phyloP scores from a whole-genome alignment of 495 filamentous ascomycete species.

The Podospora sp. region DNA sequence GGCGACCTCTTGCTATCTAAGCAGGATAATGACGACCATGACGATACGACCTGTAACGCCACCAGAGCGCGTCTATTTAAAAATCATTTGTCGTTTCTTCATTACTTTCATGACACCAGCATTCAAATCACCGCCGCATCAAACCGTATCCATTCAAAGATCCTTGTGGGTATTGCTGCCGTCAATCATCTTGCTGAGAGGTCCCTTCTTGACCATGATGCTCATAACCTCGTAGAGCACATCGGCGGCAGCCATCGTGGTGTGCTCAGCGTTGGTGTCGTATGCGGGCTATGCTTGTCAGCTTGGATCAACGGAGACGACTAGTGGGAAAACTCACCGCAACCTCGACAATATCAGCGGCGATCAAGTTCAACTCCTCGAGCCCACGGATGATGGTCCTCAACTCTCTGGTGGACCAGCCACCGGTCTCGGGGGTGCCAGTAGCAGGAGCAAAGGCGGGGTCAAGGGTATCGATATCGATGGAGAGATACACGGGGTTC shows the following conservation, averaged over 20 bases:
- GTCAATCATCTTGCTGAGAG: constrained; percentile 23
- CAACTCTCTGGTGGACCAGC: constrained; percentile 77
- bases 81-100: constrained; percentile 1
- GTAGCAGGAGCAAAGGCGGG: constrained; percentile 73
- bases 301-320: background rate
- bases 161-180: constrained; percentile 2
- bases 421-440: constrained; percentile 75
- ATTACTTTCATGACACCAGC: background rate
- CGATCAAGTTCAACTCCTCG: constrained; percentile 71
- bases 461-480: constrained; percentile 80
- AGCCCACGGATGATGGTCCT: constrained; percentile 71
- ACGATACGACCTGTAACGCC: background rate
- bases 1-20: background rate
- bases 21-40: background rate
- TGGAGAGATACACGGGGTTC: constrained; percentile 69
- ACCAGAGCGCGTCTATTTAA: constrained; percentile 2
- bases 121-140: background rate
- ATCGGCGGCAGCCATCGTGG: constrained; percentile 81
- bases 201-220: constrained; percentile 71
- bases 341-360: constrained; percentile 85
- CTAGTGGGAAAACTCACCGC: constrained; percentile 39
- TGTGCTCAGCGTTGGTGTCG: constrained; percentile 84
- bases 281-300: constrained; percentile 66
- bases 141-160: constrained; percentile 14
- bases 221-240: constrained; percentile 85